A percentile compares a stretch with the other conserved stretches of the same genome.
phyloP scores from a whole-genome alignment of 257 asterid species.

The Phtheirospermum japonicum region DNA sequence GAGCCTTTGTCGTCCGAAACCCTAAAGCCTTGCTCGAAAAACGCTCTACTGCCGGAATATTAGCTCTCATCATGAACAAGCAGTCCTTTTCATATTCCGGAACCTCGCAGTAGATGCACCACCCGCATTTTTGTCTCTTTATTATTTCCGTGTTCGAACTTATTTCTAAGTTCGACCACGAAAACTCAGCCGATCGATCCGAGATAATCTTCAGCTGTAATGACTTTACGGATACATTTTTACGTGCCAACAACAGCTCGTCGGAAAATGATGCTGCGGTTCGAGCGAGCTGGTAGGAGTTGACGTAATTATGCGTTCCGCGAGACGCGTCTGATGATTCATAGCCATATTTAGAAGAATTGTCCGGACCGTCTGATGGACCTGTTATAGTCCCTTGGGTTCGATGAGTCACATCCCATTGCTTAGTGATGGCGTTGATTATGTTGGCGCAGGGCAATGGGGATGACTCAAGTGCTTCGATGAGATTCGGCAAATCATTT shows the following conservation, averaged over 20 bases:
- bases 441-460: slow-evolving; percentile 33
- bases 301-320: slow-evolving; percentile 36
- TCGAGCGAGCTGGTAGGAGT: slow-evolving; percentile 54
- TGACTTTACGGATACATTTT: slow-evolving; percentile 39
- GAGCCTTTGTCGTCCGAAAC: slow-evolving; percentile 27
- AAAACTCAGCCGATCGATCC: slow-evolving; percentile 41
- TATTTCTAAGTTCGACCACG: slow-evolving; percentile 46
- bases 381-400: slow-evolving; percentile 26
- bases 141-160: slow-evolving; percentile 24
- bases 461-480: slow-evolving; percentile 51
- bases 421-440: slow-evolving; percentile 39
- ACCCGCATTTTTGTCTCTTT: slow-evolving; percentile 66
- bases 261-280: slow-evolving; percentile 46
- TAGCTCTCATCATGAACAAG: slow-evolving; percentile 43
- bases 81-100: slow-evolving; percentile 61
- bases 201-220: slow-evolving; percentile 55
- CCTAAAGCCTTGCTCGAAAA: slow-evolving; percentile 44
- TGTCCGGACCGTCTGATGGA: not conserved
- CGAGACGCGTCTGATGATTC: slow-evolving; percentile 18
- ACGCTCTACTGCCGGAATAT: slow-evolving; percentile 35
- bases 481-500: slow-evolving; percentile 47
- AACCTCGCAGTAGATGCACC: slow-evolving; percentile 63
- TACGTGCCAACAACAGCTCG: slow-evolving; percentile 28
- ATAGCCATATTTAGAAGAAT: slow-evolving; percentile 24
- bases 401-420: slow-evolving; percentile 44